These are phyloP conservation scores for Candida dubliniensis DNA, from an alignment of 1,139 yeast genomes.

Conservation along the genomic window DNA sequence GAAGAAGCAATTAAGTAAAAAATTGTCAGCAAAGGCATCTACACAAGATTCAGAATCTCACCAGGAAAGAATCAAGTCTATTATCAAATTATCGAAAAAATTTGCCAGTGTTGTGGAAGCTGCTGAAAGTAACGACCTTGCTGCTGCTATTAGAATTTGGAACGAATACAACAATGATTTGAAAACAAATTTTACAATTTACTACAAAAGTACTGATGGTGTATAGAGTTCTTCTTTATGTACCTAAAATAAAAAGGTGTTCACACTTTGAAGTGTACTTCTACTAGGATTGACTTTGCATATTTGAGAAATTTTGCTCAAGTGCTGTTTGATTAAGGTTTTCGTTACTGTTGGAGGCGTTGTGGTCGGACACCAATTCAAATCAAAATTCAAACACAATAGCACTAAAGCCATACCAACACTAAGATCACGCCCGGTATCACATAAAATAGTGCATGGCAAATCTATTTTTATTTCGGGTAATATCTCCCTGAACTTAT, in stretches of 20 bases:
- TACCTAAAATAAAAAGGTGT: conserved; percentile 33
- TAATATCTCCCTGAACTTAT: conserved; percentile 46
- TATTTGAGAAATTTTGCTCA: conserved; percentile 47
- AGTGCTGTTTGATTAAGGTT: conserved; percentile 55
- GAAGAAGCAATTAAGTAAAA: conserved; percentile 32
- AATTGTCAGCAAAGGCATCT: conserved; percentile 43
- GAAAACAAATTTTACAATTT: conserved; percentile 12
- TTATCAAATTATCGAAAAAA: conserved; percentile 16
- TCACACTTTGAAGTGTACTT: conserved; percentile 68
- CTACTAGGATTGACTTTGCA: conserved; percentile 71
- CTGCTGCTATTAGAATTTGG: conserved; percentile 9
- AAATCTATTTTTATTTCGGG: conserved; percentile 29
- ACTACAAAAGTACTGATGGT: conserved; percentile 13
- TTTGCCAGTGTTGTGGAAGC: conserved; percentile 11
- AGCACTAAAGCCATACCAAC: conserved; percentile 58
- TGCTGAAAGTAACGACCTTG: conserved; percentile 8
- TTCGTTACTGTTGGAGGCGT: conserved; percentile 38
- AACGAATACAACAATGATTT: conserved; percentile 9
- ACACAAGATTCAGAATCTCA: conserved; percentile 34
- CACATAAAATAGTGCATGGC: conserved; percentile 51
- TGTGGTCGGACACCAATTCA: conserved; percentile 33
- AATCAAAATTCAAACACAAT: conserved; percentile 46
- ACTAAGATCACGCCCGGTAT: conserved; percentile 65
- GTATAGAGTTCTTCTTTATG: not conserved
- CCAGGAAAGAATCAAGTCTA: conserved; percentile 17